Evolutionary conservation across 768 basidiomycete genomes (phyloP).

Genomic region (Tylopilus rubrobrunneus): DNA sequence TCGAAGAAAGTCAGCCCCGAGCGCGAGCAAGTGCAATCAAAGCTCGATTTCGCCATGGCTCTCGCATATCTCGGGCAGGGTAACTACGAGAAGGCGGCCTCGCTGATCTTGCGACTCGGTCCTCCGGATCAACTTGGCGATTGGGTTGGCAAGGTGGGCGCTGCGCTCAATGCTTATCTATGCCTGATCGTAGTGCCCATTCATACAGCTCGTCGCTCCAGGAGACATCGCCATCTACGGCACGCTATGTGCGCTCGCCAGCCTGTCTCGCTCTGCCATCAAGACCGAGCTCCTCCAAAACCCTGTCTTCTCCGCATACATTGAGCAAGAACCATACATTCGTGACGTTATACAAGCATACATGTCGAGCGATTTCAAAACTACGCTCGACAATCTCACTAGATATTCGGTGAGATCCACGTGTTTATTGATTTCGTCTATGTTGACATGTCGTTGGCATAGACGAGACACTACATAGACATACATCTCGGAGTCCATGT

Average conservation of each 20-base stretch:
- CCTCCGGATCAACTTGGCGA: conserved; percentile 63
- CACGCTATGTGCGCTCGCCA: conserved; percentile 79
- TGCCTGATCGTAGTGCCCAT: not conserved
- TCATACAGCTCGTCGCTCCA: conserved; percentile 58
- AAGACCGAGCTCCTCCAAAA: conserved; percentile 66
- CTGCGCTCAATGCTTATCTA: not conserved
- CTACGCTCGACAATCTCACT: conserved; percentile 69
- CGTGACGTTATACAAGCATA: conserved; percentile 85
- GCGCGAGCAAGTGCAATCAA: conserved; percentile 66
- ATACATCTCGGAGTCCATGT: conserved; percentile 74
- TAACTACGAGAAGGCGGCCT: conserved; percentile 79
- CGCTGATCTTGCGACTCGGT: conserved; percentile 65
- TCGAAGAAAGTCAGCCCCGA: conserved; percentile 48
- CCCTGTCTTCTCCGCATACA: conserved; percentile 64
- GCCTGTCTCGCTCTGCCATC: conserved; percentile 64
- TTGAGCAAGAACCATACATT: conserved; percentile 84
- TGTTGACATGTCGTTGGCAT: not conserved
- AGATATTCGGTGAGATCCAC: conserved; percentile 56
- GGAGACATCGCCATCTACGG: conserved; percentile 87
- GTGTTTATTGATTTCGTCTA: not conserved
- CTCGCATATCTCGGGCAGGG: conserved; percentile 69
- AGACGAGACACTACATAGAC: conserved; percentile 79
- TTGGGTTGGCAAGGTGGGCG: conserved; percentile 67
- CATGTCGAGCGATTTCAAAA: conserved; percentile 83
- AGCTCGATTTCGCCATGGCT: conserved; percentile 78